Conservation (phyloP, 768 basidiomycete genomes). For the Baorangia bicolor region DNA sequence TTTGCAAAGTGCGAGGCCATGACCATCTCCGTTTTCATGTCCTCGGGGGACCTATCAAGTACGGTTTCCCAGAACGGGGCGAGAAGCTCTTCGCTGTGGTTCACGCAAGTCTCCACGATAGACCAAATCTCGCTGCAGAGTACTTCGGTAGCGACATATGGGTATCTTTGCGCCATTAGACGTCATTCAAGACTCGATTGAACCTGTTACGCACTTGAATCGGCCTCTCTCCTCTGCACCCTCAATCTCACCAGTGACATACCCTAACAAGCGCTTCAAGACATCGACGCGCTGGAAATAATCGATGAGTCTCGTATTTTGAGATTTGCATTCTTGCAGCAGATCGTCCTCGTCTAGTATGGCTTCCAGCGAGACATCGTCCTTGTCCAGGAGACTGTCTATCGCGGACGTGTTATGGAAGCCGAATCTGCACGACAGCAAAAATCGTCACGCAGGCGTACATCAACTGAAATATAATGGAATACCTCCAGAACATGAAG, state of each 20-base stretch:
- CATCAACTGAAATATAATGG: neutral
- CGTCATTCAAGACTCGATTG: neutral
- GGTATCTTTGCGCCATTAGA: constrained; percentile 58
- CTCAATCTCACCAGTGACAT: constrained; percentile 86
- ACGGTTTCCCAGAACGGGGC: constrained; percentile 91
- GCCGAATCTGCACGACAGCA: constrained; percentile 62
- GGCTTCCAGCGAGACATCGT: constrained; percentile 84
- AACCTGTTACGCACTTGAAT: constrained; percentile 66
- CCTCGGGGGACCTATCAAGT: constrained; percentile 74
- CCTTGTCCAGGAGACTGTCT: constrained; percentile 87
- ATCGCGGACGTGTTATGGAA: constrained; percentile 88
- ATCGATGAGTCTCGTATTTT: constrained; percentile 86
- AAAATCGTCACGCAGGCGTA: constrained; percentile 1
- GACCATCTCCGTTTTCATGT: constrained; percentile 82
- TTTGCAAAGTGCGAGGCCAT: constrained; percentile 95
- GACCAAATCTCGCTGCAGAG: constrained; percentile 96
- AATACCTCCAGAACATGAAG: constrained; percentile 52
- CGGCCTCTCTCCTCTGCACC: constrained; percentile 73
- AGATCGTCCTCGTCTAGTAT: constrained; percentile 94
- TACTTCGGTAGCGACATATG: constrained; percentile 91
- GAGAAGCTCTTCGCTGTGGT: constrained; percentile 67
- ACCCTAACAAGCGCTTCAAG: constrained; percentile 74
- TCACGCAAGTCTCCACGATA: constrained; percentile 86
- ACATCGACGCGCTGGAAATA: constrained; percentile 84
- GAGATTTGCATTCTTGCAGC: constrained; percentile 91